These are phyloP conservation scores for Akanthomyces lecanii DNA, from an alignment of 2,329 filamentous ascomycete genomes.

Conservation along the genomic window DNA sequence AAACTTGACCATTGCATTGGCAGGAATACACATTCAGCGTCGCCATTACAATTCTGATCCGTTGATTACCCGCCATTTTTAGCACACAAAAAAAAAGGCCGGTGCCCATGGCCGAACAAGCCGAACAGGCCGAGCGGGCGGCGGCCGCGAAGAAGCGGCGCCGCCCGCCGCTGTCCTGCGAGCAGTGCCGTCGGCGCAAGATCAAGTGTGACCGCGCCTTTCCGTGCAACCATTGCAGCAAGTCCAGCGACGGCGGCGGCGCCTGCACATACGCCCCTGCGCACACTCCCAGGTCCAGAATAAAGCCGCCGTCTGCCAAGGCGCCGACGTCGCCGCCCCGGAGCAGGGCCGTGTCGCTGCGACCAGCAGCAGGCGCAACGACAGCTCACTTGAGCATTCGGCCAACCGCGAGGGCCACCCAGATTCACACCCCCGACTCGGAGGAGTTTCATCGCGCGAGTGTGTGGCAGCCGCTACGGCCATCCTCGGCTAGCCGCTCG, in stretches of 20 bases:
- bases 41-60: no score
- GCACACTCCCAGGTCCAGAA: slow-evolving; percentile 25
- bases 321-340: neutral
- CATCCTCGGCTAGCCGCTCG: neutral
- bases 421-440: neutral
- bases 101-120: slow-evolving; percentile 27
- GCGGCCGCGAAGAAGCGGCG: slow-evolving; percentile 34
- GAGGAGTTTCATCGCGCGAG: slow-evolving; percentile 6
- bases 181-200: slow-evolving; percentile 54
- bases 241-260: slow-evolving; percentile 41
- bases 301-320: neutral
- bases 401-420: neutral
- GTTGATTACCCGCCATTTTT: neutral
- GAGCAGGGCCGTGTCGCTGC: neutral
- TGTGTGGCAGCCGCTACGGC: neutral
- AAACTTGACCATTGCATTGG: no score
- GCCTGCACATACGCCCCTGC: slow-evolving; percentile 49
- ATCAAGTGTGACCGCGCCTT: slow-evolving; percentile 56
- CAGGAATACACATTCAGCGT: no score
- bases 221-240: slow-evolving; percentile 58
- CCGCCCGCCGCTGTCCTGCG: slow-evolving; percentile 46
- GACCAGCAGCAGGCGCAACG: neutral
- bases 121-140: slow-evolving; percentile 35
- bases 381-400: neutral
- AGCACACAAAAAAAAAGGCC: neutral